A percentile compares a stretch with the other conserved stretches of the same genome.
Evolutionary conservation across 768 basidiomycete genomes (phyloP).

Genomic region (Antrodiella citrinella): DNA sequence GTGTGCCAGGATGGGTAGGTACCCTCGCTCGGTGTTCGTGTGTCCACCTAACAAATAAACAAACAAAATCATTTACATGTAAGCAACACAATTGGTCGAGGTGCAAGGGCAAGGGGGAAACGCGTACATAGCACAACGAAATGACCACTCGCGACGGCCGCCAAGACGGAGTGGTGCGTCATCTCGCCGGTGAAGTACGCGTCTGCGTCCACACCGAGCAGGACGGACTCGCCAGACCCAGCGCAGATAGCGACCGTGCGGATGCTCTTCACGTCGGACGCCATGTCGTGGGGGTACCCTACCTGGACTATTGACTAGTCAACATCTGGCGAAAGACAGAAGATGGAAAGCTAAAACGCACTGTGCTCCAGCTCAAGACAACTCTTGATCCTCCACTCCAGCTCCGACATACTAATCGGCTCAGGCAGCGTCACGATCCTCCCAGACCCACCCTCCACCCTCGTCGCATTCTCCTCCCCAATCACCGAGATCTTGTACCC

Average conservation of each 20-base stretch:
- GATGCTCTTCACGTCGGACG: conserved; percentile 22
- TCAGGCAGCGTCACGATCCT: conserved; percentile 56
- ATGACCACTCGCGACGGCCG: conserved; percentile 64
- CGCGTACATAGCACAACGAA: conserved; percentile 79
- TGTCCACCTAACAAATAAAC: conserved; percentile 63
- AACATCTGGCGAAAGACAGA: conserved; percentile 16
- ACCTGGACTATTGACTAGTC: conserved; percentile 49
- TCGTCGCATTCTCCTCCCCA: conserved; percentile 8
- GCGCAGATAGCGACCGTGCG: conserved; percentile 83
- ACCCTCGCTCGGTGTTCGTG: conserved; percentile 92
- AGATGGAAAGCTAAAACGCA: conserved; percentile 31
- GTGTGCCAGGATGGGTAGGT: conserved; percentile 65
- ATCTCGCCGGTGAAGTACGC: conserved; percentile 92
- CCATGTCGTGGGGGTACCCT: conserved; percentile 33
- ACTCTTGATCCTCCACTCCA: conserved; percentile 63
- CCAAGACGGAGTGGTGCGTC: conserved; percentile 85
- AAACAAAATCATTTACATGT: neutral
- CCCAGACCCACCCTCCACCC: conserved; percentile 44
- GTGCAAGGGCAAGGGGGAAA: conserved; percentile 1
- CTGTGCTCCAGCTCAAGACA: conserved; percentile 53
- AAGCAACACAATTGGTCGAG: neutral
- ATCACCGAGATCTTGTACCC: conserved; percentile 17
- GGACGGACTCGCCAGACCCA: conserved; percentile 77
- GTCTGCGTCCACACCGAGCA: conserved; percentile 68
- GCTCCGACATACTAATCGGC: conserved; percentile 48